Base-by-base conservation (phyloP, 2,329 filamentous ascomycete genomes). In the Colletotrichum sp. region DNA sequence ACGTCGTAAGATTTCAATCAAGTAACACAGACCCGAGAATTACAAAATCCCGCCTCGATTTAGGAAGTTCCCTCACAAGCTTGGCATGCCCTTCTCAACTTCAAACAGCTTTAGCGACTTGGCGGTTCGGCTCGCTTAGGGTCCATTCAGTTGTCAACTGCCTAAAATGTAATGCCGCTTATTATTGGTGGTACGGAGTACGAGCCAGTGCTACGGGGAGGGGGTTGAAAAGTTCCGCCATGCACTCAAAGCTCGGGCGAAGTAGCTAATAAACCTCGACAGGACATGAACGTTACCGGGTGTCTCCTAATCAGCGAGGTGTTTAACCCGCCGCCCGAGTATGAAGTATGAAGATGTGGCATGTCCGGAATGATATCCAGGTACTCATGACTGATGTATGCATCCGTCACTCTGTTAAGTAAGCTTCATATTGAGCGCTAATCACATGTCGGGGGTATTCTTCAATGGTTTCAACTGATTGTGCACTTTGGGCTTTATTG, bases 31-130 rank as follows among this genome's bases (percentile, higher is more conserved):
- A 30, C 30, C 10, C 18, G 28, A 18, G 6, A 16, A 24, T 8
- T 22, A 12, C 13, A 15, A 57, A 55, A 18, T 13, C n/a, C 55
- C 63, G 34, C 39, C 9, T 28, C 52, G 26, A 8, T 72, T 63
- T 62, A 68, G 72, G 72, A 65, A 60, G 72, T 64, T 75, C 55
- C 55, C 4, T 63, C 18, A 13, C 15, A 66, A 8, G 28, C 68
- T 63, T 72, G 68, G 72, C 68, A 9, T 8, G 6, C 44, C 12
- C n/a, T 52, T 22, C 10, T 16, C 32, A 36, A 62, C 22, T 13
- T 28, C 34, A 26, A 10, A 32, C 24, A 52, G 60, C 67, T 30
- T 12, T 26, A 18, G 22, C 15, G 34, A 55, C 60, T 71, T 66
- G 67, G 44, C 60, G 36, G 5, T 8, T n/a, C 30, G 18, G 16